These are phyloP conservation scores for Xylariaceae sp. DNA, from an alignment of 2,329 filamentous ascomycete genomes.

Conservation along the genomic window DNA sequence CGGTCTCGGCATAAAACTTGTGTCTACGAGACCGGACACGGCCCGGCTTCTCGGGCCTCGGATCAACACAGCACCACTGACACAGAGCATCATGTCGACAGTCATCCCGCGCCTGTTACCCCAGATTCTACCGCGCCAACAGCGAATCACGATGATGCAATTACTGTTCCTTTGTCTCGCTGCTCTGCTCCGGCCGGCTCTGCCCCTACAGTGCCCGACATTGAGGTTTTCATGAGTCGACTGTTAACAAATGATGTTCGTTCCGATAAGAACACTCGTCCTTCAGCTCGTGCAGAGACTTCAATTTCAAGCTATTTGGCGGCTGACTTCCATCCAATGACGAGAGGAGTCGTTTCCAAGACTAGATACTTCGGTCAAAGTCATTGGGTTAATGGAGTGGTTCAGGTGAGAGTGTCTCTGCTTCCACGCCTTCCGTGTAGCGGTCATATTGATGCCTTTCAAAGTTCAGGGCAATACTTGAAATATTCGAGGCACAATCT, in stretches of 20 bases:
- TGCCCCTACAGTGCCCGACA: background rate
- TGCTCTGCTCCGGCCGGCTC: background rate
- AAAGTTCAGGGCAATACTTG: constrained; percentile 25
- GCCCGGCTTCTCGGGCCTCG: constrained; percentile 23
- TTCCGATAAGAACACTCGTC: background rate
- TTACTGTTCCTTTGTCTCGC: constrained; percentile 1
- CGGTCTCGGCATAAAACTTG: constrained; percentile 54
- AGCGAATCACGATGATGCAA: constrained; percentile 3
- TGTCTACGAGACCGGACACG: constrained; percentile 36
- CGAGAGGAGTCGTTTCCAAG: constrained; percentile 37
- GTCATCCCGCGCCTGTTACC: constrained; percentile 2
- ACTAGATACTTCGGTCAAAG: constrained; percentile 47
- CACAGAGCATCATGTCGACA: constrained; percentile 3
- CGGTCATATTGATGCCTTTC: background rate
- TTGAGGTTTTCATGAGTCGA: background rate
- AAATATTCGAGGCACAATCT: constrained; percentile 23
- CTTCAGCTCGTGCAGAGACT: constrained; percentile 3
- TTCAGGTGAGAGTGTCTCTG: constrained; percentile 35
- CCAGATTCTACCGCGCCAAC: constrained; percentile 6
- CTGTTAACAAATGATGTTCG: background rate
- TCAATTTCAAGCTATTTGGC: constrained; percentile 21
- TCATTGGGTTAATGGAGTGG: constrained; percentile 48
- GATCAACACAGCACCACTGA: constrained; percentile 8
- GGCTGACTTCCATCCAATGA: constrained; percentile 27
- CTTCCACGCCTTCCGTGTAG: background rate